phyloP scores from a whole-genome alignment of 2,329 filamentous ascomycete genomes.

The Aspergillus ochraceoroseus region DNA sequence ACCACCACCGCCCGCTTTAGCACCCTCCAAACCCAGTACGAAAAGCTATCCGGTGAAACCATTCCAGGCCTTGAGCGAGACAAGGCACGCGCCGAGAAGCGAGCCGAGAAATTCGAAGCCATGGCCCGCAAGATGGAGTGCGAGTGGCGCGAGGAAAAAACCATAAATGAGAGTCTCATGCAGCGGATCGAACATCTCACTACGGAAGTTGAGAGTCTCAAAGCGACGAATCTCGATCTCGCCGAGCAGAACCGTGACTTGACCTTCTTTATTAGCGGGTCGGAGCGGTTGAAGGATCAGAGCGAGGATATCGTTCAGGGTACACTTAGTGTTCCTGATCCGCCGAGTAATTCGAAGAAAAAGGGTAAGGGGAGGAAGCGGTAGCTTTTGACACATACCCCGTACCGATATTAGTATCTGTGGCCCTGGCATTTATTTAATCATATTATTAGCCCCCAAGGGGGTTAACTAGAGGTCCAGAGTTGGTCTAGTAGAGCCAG shows the following conservation, averaged over 20 bases:
- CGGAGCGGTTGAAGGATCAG: slow-evolving; percentile 69
- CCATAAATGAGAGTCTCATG: slow-evolving; percentile 74
- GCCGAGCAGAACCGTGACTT: slow-evolving; percentile 83
- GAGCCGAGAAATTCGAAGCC: slow-evolving; percentile 66
- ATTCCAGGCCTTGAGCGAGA: slow-evolving; percentile 69
- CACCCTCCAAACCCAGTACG: slow-evolving; percentile 55
- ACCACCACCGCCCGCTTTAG: slow-evolving; percentile 52
- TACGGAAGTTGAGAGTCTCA: slow-evolving; percentile 54
- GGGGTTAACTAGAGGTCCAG: too few relatives aligned
- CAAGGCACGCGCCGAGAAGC: slow-evolving; percentile 61
- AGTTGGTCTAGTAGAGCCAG: too few relatives aligned
- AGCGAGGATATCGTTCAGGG: slow-evolving; percentile 72
- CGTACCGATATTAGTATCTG: too few relatives aligned
- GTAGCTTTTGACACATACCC: background rate
- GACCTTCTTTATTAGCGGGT: slow-evolving; percentile 78
- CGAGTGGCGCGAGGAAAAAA: slow-evolving; percentile 79
- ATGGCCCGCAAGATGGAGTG: slow-evolving; percentile 71
- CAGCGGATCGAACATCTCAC: slow-evolving; percentile 66
- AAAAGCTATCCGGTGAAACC: slow-evolving; percentile 51
- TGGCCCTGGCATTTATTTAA: too few relatives aligned
- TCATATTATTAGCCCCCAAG: too few relatives aligned
- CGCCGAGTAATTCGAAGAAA: slow-evolving; percentile 46
- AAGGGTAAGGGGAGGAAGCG: slow-evolving; percentile 34
- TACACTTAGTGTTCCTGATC: slow-evolving; percentile 61
- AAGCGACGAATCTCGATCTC: slow-evolving; percentile 63